These are phyloP conservation scores for Globisporangium megalacanthum DNA, from an alignment of 352 stramenopile species.

Conservation along the genomic window DNA sequence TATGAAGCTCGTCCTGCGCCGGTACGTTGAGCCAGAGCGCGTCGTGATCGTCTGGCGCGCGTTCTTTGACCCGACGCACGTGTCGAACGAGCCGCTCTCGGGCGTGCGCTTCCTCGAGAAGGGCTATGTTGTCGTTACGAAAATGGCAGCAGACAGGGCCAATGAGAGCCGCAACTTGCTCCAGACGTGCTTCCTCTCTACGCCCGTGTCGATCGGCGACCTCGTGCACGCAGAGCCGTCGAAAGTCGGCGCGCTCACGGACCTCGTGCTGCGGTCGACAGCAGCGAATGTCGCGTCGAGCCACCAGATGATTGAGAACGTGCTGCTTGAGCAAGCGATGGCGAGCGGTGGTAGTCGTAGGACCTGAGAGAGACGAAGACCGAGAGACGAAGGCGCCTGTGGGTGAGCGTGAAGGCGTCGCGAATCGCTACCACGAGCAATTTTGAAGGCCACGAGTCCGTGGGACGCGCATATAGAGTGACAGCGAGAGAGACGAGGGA, in stretches of 20 bases:
- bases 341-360: not conserved
- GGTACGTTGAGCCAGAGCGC: conserved; percentile 50
- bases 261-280: conserved; percentile 33
- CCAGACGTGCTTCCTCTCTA: conserved; percentile 48
- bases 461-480: no score
- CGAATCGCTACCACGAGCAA: no score
- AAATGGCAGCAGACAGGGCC: conserved; percentile 6
- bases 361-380: no score
- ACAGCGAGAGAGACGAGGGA: no score
- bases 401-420: no score
- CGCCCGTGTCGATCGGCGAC: conserved; percentile 14
- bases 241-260: conserved; percentile 26
- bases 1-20: conserved; percentile 55
- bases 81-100: conserved; percentile 34
- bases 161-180: conserved; percentile 20
- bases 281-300: conserved; percentile 31
- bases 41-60: conserved; percentile 64
- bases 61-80: conserved; percentile 52
- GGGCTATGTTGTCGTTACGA: conserved; percentile 52
- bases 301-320: conserved; percentile 49
- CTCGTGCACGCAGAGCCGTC: conserved; percentile 13
- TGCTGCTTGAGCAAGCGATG: conserved; percentile 35
- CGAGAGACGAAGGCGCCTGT: no score
- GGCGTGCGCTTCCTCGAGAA: conserved; percentile 57
- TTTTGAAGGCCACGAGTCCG: no score